Base-by-base conservation (phyloP, 2,329 filamentous ascomycete species). In the Zymoseptoria ardabiliae region DNA sequence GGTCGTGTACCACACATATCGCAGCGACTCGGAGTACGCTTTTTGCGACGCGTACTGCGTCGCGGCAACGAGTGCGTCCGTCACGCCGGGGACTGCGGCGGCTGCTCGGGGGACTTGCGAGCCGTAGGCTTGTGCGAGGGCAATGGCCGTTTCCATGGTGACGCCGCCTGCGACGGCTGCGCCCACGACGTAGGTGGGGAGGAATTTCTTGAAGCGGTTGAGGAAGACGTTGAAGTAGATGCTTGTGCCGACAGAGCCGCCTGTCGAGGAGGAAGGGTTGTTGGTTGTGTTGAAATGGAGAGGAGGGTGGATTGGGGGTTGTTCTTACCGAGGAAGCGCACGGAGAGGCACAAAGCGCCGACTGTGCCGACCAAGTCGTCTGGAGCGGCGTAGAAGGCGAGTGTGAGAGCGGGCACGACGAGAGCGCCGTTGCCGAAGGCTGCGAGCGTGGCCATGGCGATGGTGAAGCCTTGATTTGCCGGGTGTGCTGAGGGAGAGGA, bases 291-390 rank as follows among this genome's bases (percentile, higher is more conserved):
- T 50, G 48, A n/a, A 13, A 6, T 17, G 35, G 35, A n/a, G 1
- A 17, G 2, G 1, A 17, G 2, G 4, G 7, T 45, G 5, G 2
- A 13, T 2, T 17, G 35, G 2, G 13, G 9, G 6, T n/a, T 21
- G 4, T n/a, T 21, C 20, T 17, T 21, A 53, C 86, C 86, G 41
- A 88, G 78, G 60, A 87, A 84, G 53, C 86, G 84, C 65, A 89
- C 82, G 19, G 84, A 81, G 53, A 89, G 80, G 0, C 85, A 88
- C 19, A 89, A 77, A 3, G 86, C 84, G 1, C 85, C 82, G 54
- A 88, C 79, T 4, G 86, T 88, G 11, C 84, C 86, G 63, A 89
- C 88, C 7, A 88, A 77, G 58, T 88, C 85, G 66, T 86, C 82
- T 0, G 85, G 85, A 61, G 64, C 63, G 17, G 64, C 84, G 86